phyloP scores from a whole-genome alignment of 768 basidiomycete genomes.

The Cubamyces sp. region DNA sequence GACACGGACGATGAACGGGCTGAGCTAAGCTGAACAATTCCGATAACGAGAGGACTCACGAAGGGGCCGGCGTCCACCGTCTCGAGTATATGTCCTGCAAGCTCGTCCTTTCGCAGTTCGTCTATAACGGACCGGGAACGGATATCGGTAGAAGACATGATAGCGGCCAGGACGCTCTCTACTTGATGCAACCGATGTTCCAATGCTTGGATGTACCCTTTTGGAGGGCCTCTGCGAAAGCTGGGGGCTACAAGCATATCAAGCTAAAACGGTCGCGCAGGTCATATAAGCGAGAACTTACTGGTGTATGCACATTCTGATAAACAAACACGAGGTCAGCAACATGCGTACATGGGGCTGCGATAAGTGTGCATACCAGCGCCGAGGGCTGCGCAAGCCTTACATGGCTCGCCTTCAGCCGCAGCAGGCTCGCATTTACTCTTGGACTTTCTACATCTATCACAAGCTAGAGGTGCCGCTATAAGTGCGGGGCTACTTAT shows the following conservation, averaged over 20 bases:
- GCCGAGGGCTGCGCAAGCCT: conserved; percentile 54
- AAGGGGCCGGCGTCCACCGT: conserved; percentile 83
- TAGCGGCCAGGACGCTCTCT: conserved; percentile 82
- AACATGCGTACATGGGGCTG: too few relatives aligned
- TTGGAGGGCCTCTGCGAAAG: conserved; percentile 84
- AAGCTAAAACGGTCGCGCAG: background rate
- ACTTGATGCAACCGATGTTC: conserved; percentile 91
- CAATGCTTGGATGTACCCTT: conserved; percentile 91
- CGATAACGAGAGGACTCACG: conserved; percentile 44
- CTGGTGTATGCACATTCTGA: conserved; percentile 23
- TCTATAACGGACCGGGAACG: conserved; percentile 63
- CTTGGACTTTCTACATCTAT: conserved; percentile 87
- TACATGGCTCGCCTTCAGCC: conserved; percentile 65
- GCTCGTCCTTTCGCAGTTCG: conserved; percentile 70
- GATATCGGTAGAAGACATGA: conserved; percentile 74
- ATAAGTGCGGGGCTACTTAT: background rate
- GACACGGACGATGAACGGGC: background rate
- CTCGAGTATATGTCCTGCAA: conserved; percentile 75
- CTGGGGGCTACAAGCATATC: conserved; percentile 56
- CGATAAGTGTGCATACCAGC: conserved; percentile 43
- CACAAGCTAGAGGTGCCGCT: conserved; percentile 61
- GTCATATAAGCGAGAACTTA: too few relatives aligned
- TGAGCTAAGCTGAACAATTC: too few relatives aligned
- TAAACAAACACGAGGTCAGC: background rate
- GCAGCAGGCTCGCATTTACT: conserved; percentile 79